Percentiles rank a stretch among this genome's conserved stretches.
Evolutionary conservation across 805 yeast genomes (phyloP).

Genomic region (Metschnikowia lochheadii): DNA sequence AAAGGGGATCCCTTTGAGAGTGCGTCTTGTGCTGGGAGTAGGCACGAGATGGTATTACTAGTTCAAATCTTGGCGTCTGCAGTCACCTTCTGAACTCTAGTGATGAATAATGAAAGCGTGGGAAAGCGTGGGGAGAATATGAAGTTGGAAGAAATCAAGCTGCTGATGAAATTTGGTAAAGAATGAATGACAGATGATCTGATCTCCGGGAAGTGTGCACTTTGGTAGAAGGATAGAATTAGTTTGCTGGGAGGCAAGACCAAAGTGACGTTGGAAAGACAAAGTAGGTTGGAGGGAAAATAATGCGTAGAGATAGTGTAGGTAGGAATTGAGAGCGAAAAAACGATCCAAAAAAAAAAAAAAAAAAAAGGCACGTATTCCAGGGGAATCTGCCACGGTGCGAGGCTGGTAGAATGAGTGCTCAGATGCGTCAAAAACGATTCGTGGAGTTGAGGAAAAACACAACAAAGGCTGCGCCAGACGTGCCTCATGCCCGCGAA

Average conservation of each 20-base stretch:
- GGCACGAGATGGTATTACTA: neutral
- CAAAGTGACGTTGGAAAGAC: slow-evolving; percentile 2
- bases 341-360: slow-evolving; percentile 1
- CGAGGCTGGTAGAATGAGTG: neutral
- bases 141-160: neutral
- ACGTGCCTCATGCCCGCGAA: slow-evolving; percentile 2
- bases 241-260: neutral
- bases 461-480: slow-evolving; percentile 1
- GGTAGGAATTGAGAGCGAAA: neutral
- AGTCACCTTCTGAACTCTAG: neutral
- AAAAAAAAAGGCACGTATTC: slow-evolving; percentile 5
- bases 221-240: neutral
- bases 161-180: slow-evolving; percentile 1
- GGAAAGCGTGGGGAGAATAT: neutral
- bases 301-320: neutral
- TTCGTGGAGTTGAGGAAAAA: slow-evolving; percentile 1
- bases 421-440: slow-evolving; percentile 1
- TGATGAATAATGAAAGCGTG: neutral
- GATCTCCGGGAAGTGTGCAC: neutral
- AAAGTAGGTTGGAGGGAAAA: neutral
- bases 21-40: neutral
- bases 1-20: neutral
- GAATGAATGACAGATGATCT: slow-evolving; percentile 4
- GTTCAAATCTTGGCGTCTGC: neutral
- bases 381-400: slow-evolving; percentile 1